Conservation (phyloP, 257 asterid genomes). For the Apocynum venetum region DNA sequence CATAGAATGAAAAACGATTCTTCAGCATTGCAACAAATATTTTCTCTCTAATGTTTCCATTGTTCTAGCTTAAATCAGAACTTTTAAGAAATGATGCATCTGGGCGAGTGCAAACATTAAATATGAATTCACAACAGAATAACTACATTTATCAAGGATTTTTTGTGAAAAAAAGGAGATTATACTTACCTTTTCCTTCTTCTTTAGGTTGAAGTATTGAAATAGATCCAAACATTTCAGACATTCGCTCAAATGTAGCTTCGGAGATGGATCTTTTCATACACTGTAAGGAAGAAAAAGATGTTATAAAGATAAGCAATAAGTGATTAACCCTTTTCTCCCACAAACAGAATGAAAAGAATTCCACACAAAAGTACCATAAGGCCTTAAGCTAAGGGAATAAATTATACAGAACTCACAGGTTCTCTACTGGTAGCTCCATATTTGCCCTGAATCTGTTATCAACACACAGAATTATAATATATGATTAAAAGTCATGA, state of each 20-base stretch:
- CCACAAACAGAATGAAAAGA: background rate
- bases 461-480: conserved; percentile 19
- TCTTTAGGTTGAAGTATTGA: conserved; percentile 51
- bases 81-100: too few species aligned
- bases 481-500: conserved; percentile 9
- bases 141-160: background rate
- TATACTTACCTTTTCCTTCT: conserved; percentile 48
- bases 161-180: background rate
- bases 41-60: too few species aligned
- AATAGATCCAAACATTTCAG: conserved; percentile 61
- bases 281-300: conserved; percentile 36
- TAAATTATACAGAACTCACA: conserved; percentile 37
- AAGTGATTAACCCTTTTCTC: background rate
- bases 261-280: conserved; percentile 75
- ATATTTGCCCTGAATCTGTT: conserved; percentile 76
- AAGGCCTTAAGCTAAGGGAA: background rate
- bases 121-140: background rate
- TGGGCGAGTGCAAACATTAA: background rate
- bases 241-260: conserved; percentile 57
- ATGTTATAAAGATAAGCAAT: conserved; percentile 1
- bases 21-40: too few species aligned
- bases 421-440: conserved; percentile 48
- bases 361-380: background rate
- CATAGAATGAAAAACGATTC: too few species aligned
- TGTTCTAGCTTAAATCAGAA: too few species aligned